Evolutionary conservation across 164 flowering plant genomes (phyloP).

Genomic region (Umbilicus rupestris): DNA sequence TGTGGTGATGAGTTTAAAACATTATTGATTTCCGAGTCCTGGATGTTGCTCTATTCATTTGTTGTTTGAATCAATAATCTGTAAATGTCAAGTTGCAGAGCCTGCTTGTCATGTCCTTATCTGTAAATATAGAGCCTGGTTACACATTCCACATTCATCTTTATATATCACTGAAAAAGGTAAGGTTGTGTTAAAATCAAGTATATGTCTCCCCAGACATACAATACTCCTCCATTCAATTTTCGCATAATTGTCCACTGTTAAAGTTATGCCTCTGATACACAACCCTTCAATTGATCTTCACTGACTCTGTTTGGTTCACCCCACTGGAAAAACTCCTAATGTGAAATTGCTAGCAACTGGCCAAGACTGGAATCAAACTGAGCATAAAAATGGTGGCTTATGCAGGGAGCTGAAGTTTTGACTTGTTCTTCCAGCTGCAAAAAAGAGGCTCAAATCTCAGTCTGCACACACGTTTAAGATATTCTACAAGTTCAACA

Average conservation of each 20-base stretch:
- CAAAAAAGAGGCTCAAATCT: constrained; percentile 5
- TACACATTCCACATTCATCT: not conserved
- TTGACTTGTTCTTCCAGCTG: constrained; percentile 72
- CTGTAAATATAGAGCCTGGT: not conserved
- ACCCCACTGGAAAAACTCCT: not conserved
- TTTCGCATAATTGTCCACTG: not conserved
- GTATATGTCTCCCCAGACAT: not conserved
- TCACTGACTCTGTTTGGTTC: not conserved
- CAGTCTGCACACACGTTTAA: not conserved
- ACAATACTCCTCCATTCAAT: not conserved
- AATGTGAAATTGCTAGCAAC: not conserved
- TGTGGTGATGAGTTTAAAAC: too few species aligned
- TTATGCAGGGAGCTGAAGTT: constrained; percentile 69
- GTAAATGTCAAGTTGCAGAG: too few species aligned
- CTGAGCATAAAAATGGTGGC: too few species aligned
- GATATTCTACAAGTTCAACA: not conserved
- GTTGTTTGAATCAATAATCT: too few species aligned
- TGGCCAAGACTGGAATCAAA: not conserved
- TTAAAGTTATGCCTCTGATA: too few species aligned
- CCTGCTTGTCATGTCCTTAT: too few species aligned
- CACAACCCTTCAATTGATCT: not conserved
- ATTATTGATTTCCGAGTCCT: too few species aligned
- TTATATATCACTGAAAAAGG: not conserved
- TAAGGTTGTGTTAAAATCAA: not conserved
- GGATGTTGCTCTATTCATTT: too few species aligned